Evolutionary conservation across 495 filamentous ascomycete genomes (phyloP).

Genomic region (Barbatosphaeria neglecta): DNA sequence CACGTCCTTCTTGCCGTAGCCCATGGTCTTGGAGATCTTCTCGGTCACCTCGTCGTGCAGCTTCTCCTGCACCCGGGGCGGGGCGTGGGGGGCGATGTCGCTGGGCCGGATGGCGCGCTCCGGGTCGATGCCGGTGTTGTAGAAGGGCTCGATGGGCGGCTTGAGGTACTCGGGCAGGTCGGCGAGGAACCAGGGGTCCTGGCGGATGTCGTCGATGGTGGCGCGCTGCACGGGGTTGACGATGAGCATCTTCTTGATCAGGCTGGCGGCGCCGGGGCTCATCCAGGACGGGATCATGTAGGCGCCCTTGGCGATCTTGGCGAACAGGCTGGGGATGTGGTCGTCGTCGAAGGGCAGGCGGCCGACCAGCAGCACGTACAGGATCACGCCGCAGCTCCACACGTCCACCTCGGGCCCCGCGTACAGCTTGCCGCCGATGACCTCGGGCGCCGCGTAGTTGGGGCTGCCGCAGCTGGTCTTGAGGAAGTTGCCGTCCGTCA

Average conservation of each 20-base stretch:
- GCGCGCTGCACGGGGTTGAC: conserved; percentile 90
- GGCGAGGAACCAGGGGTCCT: conserved; percentile 90
- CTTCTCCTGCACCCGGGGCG: conserved; percentile 67
- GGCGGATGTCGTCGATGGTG: conserved; percentile 83
- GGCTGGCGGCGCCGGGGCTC: conserved; percentile 64
- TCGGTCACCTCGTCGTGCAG: conserved; percentile 84
- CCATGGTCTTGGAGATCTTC: conserved; percentile 95
- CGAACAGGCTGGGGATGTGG: conserved; percentile 43
- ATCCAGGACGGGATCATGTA: conserved; percentile 85
- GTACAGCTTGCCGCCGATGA: conserved; percentile 95
- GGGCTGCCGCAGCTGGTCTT: conserved; percentile 97
- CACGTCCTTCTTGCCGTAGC: conserved; percentile 88
- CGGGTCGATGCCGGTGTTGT: conserved; percentile 83
- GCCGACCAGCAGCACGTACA: conserved; percentile 89
- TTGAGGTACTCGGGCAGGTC: conserved; percentile 76
- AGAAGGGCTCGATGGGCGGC: conserved; percentile 83
- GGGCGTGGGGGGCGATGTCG: conserved; percentile 65
- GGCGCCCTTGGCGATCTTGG: conserved; percentile 47
- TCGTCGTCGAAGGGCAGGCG: conserved; percentile 95
- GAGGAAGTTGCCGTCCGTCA: conserved; percentile 98
- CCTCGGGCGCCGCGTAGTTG: conserved; percentile 95
- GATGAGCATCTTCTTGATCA: conserved; percentile 89
- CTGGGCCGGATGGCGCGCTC: conserved; percentile 77
- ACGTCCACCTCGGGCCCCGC: conserved; percentile 97
- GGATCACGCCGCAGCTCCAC: conserved; percentile 97